Evolutionary conservation across 2,329 filamentous ascomycete species (phyloP), one percentile per base, ranked within the genome.

Genomic region (Pleoardoris graminearum): DNA sequence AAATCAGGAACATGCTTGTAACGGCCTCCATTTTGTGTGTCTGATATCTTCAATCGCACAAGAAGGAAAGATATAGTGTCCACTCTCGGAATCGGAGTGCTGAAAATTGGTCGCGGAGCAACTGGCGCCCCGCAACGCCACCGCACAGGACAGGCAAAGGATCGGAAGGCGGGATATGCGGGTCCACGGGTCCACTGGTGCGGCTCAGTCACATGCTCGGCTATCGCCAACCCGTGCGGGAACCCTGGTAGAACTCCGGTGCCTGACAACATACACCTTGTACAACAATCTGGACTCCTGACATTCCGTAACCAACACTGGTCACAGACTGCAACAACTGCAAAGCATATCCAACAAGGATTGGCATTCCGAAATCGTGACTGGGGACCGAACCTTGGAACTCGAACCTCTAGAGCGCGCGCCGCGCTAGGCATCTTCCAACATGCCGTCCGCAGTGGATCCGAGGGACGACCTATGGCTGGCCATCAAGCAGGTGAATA

Each of bases 401-500:
- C 8, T 23, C 33, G 27, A 38, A 35, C 23, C 16, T 29, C 37
- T 23, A 22, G 16, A 30, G 33, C 41, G 33, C 32, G 16, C 21
- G 32, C 45, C 32, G 32, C 45, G 37, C 44, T 43, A 35, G 41
- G 51, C 59, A 57, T 35, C 54, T 37, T n/a, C 42, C 57, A 64
- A 43, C 48, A 73, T 68, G 65, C 67, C 67, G 48, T 68, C 69
- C 38, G 68, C 67, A 39, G 52, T 79, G 49, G 77, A 80, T 57
- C 72, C 72, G 23, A 70, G 75, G 42, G 77, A 80, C 70, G 78
- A 80, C 63, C 66, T 80, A 41, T 76, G 74, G 48, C 64, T 73
- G 44, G 76, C 78, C 17, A 78, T 79, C 46, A 78, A 80, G 66
- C 78, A 80, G 74, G 78, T 80, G 72, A 55, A 69, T 53, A 23